Base-by-base conservation (phyloP, 2,329 filamentous ascomycete species). In the Beauveria australis region DNA sequence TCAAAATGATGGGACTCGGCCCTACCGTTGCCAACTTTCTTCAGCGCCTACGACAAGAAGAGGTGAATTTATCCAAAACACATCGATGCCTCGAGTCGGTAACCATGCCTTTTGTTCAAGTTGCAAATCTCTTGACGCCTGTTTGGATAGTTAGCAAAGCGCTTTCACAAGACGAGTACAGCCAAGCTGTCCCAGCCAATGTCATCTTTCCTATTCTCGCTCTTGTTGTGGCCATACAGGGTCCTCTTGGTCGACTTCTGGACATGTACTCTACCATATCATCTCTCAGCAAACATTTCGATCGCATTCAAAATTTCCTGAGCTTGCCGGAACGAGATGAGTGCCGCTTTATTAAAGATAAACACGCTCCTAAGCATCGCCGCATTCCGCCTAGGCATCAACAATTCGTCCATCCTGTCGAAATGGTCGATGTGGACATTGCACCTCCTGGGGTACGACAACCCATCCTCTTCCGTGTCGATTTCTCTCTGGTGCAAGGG, bases 1-100 rank as follows among this genome's bases (percentile, higher is more conserved):
- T 61, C n/a, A 61, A 61, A 22, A 53, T 53, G 47, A 53, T 58
- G 47, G 60, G 60, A 2, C 53, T 61, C 43, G 60, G 47, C 9
- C 40, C 44, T 24, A 46, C 53, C 18, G 19, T 58, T 10, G 53
- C 6, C 6, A 12, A 41, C 5, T 24, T 33, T 43, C 46, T 61
- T 12, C 53, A 58, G 22, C 37, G 30, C 7, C 26, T 48, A 9
- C 53, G 60, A 40, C 47, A 28, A 26, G 48, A 53, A 28, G 57
- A 59, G 28, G n/a, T 53, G 1, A 37, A 22, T 3, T 5, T 59
- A 10, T 59, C 41, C 1, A 37, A 30, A 9, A 18, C 3, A 46
- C 26, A 59, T 22, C 40, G 57, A 40, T 7, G n/a, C 4, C 48
- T 59, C 19, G 57, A 59, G 18, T 53, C 57, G 14, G 49, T 37